Base-by-base conservation (phyloP, 2,329 filamentous ascomycete species). In the Thielaviopsis musarum region DNA sequence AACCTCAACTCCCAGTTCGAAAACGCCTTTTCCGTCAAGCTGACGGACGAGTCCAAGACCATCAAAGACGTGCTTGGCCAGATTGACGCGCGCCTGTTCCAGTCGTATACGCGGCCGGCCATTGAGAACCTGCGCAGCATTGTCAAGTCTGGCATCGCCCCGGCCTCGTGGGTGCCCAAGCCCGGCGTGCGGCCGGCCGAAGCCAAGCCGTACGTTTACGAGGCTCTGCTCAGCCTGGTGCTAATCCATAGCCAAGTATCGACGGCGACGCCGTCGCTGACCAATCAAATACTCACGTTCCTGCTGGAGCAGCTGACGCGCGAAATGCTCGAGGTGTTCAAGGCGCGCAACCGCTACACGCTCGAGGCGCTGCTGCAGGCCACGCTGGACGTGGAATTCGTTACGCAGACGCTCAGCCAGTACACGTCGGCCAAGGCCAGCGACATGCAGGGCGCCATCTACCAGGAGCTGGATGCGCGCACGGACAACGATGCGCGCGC, bases 351-450 rank as follows among this genome's bases (percentile, higher is more conserved):
- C 4, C 76, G 75, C 21, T 97, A 93, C 72, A 79, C 83, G 1
- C 82, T 98, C 0, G 77, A 85, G 5, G 85, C 87, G 6, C 80
- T 98, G 56, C 95, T 97, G 84, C 94, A 98, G 72, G 94, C 94
- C 1, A 98, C 93, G 0, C 81, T 98, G 1, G 93, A 98, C 67
- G 91, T 96, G 1, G 93, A 98, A 71, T 97, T 98, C 68, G 84
- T 97, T 60, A 88, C 91, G 0, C 93, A 98, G 74, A 96, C 91
- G 5, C 78, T 98, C 38, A 87, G 82, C 62, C 85, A 91, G 65
- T 98, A 94, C 70, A 93, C 88, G 0, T 93, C 88, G 0, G 87
- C 95, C 60, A 79, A 82, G 56, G 88, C 90, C 2, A 83, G 83
- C 7, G 83, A 91, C 68, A 78, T 88, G 15, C 93, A 97, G 73